Percentiles rank a stretch among this genome's conserved stretches.
phyloP scores from a whole-genome alignment of 192 early-diverging fungal genomes.

The Fimicolochytrium jonesii region DNA sequence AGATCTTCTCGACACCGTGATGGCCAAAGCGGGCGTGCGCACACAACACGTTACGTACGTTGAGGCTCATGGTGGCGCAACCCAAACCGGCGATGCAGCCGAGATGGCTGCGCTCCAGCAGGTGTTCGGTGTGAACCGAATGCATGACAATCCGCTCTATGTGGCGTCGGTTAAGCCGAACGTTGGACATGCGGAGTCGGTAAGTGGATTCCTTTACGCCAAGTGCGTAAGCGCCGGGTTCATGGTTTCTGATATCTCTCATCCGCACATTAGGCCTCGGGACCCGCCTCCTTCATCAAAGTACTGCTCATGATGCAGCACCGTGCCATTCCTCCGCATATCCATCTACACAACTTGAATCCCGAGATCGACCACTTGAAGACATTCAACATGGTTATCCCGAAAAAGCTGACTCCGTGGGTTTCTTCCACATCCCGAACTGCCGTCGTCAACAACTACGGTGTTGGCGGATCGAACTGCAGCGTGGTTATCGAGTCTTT shows the following conservation, averaged over 20 bases:
- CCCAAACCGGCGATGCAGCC: conserved; percentile 22
- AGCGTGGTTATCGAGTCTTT: conserved; percentile 16
- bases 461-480: conserved; percentile 16
- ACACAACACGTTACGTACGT: conserved; percentile 23
- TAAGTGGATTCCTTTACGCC: too few relatives aligned
- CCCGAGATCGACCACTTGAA: conserved; percentile 21
- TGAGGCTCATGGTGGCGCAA: conserved; percentile 28
- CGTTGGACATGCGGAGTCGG: conserved; percentile 25
- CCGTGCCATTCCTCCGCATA: background rate
- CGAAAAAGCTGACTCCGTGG: background rate
- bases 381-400: conserved; percentile 11
- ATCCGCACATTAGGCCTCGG: too few relatives aligned
- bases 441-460: conserved; percentile 11
- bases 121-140: conserved; percentile 10
- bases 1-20: background rate
- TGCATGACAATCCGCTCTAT: background rate
- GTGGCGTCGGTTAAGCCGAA: conserved; percentile 25
- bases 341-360: conserved; percentile 9
- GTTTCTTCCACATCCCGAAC: background rate
- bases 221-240: too few relatives aligned
- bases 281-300: conserved; percentile 23
- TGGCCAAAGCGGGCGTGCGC: background rate
- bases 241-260: too few relatives aligned
- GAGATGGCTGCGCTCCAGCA: conserved; percentile 19
- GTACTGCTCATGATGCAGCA: conserved; percentile 13